Evolutionary conservation across 352 stramenopile genomes (phyloP).

Genomic region (Globisporangium megalacanthum): DNA sequence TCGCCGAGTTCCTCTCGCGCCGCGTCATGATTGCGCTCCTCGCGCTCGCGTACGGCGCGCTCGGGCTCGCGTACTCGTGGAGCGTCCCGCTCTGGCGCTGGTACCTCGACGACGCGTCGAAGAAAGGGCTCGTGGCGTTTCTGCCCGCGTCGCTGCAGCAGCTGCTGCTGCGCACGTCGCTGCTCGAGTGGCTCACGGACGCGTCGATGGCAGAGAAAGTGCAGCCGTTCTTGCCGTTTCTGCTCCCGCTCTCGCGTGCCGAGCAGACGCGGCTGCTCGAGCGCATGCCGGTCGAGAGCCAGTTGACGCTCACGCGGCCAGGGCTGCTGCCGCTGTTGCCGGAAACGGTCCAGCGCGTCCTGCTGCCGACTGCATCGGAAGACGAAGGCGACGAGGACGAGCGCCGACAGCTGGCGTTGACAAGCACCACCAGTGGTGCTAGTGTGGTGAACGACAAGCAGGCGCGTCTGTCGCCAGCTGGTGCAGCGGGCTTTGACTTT

Average conservation of each 20-base stretch:
- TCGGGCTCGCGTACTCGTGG: constrained; percentile 75
- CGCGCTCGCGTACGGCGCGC: constrained; percentile 51
- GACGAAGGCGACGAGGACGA: not conserved
- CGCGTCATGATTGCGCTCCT: constrained; percentile 68
- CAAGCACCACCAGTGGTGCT: constrained; percentile 1
- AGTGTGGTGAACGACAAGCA: constrained; percentile 11
- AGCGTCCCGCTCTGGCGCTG: constrained; percentile 71
- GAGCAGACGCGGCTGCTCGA: constrained; percentile 72
- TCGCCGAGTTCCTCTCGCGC: constrained; percentile 72
- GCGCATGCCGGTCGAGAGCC: constrained; percentile 57
- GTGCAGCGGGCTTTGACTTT: constrained; percentile 68
- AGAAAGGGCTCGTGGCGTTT: constrained; percentile 54
- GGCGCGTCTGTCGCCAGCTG: constrained; percentile 19
- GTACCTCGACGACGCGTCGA: constrained; percentile 56
- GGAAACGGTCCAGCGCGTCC: constrained; percentile 40
- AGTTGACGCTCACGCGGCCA: constrained; percentile 67
- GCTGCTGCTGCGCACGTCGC: constrained; percentile 62
- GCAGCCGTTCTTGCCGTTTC: constrained; percentile 65
- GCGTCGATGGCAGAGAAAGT: constrained; percentile 67
- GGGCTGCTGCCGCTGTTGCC: constrained; percentile 66
- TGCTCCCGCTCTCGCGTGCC: constrained; percentile 54
- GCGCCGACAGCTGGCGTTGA: not conserved
- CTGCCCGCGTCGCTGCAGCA: constrained; percentile 52
- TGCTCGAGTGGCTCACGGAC: constrained; percentile 82
- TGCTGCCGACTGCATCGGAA: constrained; percentile 29